These are phyloP conservation scores for Physcomitrellopsis africana DNA, from an alignment of 225 moss, liverwort and hornwort genomes.

Conservation along the genomic window DNA sequence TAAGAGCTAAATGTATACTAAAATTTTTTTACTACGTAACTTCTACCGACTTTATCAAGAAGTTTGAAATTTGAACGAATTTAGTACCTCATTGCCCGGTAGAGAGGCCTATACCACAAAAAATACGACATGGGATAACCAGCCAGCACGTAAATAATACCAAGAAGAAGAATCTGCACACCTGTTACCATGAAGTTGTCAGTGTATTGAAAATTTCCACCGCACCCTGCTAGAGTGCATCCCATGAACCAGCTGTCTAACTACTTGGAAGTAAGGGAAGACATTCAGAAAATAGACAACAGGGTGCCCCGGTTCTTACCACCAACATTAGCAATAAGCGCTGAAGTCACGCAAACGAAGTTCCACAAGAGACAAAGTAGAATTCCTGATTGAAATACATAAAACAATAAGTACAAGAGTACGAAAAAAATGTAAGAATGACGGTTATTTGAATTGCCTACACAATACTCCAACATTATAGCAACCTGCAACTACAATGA, in stretches of 20 bases:
- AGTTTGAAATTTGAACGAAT: background rate
- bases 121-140: constrained; percentile 84
- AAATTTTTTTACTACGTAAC: no score
- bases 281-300: constrained; percentile 15
- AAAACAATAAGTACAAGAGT: constrained; percentile 20
- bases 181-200: constrained; percentile 48
- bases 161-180: constrained; percentile 81
- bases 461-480: background rate
- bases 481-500: background rate
- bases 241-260: background rate
- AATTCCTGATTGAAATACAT: constrained; percentile 61
- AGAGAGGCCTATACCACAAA: constrained; percentile 96
- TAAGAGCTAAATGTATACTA: no score
- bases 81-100: constrained; percentile 90
- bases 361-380: constrained; percentile 82
- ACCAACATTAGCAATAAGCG: constrained; percentile 67
- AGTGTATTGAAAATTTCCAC: background rate
- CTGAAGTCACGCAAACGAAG: constrained; percentile 78
- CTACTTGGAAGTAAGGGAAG: constrained; percentile 2
- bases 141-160: constrained; percentile 74
- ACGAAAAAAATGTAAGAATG: background rate
- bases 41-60: no score
- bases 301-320: constrained; percentile 53
- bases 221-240: background rate
- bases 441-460: background rate